These are phyloP conservation scores for Entomortierella chlamydospora DNA, from an alignment of 192 early-diverging fungal species.

Conservation along the genomic window DNA sequence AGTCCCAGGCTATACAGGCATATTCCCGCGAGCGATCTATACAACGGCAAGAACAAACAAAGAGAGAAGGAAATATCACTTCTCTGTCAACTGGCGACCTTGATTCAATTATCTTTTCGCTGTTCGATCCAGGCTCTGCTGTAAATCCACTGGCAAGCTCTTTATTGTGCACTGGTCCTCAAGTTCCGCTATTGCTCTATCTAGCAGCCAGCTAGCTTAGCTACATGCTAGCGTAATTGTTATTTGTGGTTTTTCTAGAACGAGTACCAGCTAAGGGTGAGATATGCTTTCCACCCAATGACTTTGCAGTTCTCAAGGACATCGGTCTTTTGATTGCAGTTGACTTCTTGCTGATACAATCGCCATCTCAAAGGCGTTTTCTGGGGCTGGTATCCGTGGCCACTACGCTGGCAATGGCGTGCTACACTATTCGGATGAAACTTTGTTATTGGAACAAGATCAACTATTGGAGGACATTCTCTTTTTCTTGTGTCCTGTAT, in stretches of 20 bases:
- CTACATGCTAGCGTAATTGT: constrained; percentile 71
- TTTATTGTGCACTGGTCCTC: constrained; percentile 43
- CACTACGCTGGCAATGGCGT: constrained; percentile 76
- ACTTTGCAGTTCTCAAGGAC: constrained; percentile 81
- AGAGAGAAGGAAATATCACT: background rate
- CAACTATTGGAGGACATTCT: constrained; percentile 77
- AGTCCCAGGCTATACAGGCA: constrained; percentile 46
- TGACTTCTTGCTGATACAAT: constrained; percentile 73
- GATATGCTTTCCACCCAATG: constrained; percentile 78
- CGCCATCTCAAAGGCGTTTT: constrained; percentile 64
- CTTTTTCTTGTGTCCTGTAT: constrained; percentile 76
- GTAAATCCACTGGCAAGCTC: constrained; percentile 8
- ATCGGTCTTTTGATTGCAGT: constrained; percentile 75
- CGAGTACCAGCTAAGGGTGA: constrained; percentile 74
- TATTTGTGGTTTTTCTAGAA: constrained; percentile 78
- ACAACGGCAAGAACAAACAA: constrained; percentile 19
- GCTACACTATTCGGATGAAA: constrained; percentile 76
- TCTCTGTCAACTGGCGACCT: background rate
- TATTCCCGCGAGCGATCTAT: constrained; percentile 22
- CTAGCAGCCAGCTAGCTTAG: constrained; percentile 68
- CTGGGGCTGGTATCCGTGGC: constrained; percentile 76
- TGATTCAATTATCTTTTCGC: constrained; percentile 12
- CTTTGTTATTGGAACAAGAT: constrained; percentile 83
- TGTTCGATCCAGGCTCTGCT: constrained; percentile 33
- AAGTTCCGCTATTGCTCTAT: constrained; percentile 67